Evolutionary conservation across 805 yeast genomes (phyloP).

Genomic region (Hanseniaspora valbyensis): DNA sequence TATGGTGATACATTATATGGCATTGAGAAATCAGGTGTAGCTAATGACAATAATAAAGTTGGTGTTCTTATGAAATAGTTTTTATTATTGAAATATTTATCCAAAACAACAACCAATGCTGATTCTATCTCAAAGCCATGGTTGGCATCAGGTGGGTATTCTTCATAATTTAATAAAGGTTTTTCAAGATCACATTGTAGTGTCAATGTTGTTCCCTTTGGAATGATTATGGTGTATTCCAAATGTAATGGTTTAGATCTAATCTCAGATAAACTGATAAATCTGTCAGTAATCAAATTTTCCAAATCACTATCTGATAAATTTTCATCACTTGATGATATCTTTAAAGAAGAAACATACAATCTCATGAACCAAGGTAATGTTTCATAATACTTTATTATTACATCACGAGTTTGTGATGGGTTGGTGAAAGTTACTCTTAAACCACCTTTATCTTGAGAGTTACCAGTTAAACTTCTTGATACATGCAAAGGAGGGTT

Average conservation of each 20-base stretch:
- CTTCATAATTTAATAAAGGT: slow-evolving; percentile 69
- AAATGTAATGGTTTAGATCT: slow-evolving; percentile 71
- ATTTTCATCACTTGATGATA: neutral
- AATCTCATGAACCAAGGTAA: slow-evolving; percentile 89
- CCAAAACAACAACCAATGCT: slow-evolving; percentile 57
- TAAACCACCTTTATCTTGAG: slow-evolving; percentile 84
- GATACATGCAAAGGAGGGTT: slow-evolving; percentile 62
- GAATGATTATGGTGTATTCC: slow-evolving; percentile 56
- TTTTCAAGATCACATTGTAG: slow-evolving; percentile 76
- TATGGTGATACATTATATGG: slow-evolving; percentile 93
- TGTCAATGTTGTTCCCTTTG: slow-evolving; percentile 50
- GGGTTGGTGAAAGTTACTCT: slow-evolving; percentile 71
- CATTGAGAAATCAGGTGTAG: slow-evolving; percentile 98
- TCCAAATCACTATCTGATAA: slow-evolving; percentile 23
- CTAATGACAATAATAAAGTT: slow-evolving; percentile 72
- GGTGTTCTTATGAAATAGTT: slow-evolving; percentile 61
- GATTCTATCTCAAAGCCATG: slow-evolving; percentile 95
- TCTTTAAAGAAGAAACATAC: slow-evolving; percentile 55
- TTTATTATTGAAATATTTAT: slow-evolving; percentile 20
- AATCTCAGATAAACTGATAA: slow-evolving; percentile 69
- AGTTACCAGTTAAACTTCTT: slow-evolving; percentile 81
- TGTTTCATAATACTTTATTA: slow-evolving; percentile 60
- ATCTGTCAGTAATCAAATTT: slow-evolving; percentile 39
- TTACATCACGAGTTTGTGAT: slow-evolving; percentile 33
- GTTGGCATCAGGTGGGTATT: slow-evolving; percentile 98